Evolutionary conservation across 2,329 filamentous ascomycete species (phyloP).

Genomic region (Zymoseptoria brevis): DNA sequence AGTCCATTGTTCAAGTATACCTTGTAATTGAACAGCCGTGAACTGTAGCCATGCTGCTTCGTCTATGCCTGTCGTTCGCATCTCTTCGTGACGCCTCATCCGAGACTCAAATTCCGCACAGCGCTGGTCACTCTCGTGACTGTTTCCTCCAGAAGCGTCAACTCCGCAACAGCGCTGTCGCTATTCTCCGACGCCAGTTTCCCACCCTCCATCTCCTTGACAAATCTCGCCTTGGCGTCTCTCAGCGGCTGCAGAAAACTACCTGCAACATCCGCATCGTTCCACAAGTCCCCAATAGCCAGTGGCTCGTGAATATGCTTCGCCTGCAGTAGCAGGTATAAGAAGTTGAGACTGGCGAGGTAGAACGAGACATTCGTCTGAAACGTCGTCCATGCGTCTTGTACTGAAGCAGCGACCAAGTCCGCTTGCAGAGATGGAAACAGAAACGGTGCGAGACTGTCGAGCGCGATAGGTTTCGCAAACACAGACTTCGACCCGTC

Average conservation of each 20-base stretch:
- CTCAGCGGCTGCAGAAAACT: constrained; percentile 39
- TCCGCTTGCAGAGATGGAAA: constrained; percentile 43
- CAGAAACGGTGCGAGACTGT: constrained; percentile 43
- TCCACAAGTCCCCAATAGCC: constrained; percentile 39
- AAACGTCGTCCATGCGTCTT: constrained; percentile 39
- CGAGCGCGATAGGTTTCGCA: constrained; percentile 40
- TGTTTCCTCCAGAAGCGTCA: constrained; percentile 26
- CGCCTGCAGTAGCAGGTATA: constrained; percentile 49
- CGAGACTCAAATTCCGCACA: constrained; percentile 23
- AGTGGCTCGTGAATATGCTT: constrained; percentile 40
- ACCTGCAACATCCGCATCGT: constrained; percentile 32
- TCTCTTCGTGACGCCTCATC: neutral
- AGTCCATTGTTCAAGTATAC: constrained; percentile 34
- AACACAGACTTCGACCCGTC: constrained; percentile 33
- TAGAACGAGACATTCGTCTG: constrained; percentile 47
- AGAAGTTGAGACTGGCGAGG: constrained; percentile 50
- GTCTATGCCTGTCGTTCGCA: too few species aligned
- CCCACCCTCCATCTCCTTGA: constrained; percentile 30
- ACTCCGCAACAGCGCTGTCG: constrained; percentile 29
- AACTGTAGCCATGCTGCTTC: too few species aligned
- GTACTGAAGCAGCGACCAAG: constrained; percentile 32
- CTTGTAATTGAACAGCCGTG: constrained; percentile 1
- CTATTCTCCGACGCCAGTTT: constrained; percentile 31
- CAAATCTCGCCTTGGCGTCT: constrained; percentile 31
- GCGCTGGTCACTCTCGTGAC: constrained; percentile 26